phyloP scores from a whole-genome alignment of 139 green algal genomes.

The Coelastrella sp. region DNA sequence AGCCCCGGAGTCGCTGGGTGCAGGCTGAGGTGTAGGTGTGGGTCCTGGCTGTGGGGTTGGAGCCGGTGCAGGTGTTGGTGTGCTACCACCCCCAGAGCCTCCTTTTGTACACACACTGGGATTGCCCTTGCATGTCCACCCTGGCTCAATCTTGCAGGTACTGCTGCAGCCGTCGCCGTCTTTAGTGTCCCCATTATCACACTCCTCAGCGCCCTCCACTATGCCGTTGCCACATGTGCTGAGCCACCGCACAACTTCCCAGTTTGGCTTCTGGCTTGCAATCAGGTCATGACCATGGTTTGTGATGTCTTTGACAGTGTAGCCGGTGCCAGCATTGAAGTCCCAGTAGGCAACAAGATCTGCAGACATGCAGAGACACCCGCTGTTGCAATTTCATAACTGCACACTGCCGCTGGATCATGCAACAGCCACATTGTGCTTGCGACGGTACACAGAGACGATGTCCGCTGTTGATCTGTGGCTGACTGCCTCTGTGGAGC shows the following conservation, averaged over 20 bases:
- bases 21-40: background rate
- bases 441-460: no score
- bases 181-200: slow-evolving; percentile 80
- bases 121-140: slow-evolving; percentile 61
- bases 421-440: no score
- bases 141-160: slow-evolving; percentile 73
- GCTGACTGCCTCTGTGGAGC: no score
- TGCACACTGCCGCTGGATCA: no score
- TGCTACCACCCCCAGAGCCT: slow-evolving; percentile 6
- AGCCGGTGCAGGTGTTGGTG: background rate
- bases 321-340: slow-evolving; percentile 87
- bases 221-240: slow-evolving; percentile 85
- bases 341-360: slow-evolving; percentile 89
- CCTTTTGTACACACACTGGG: slow-evolving; percentile 55
- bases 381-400: no score
- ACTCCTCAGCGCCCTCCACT: slow-evolving; percentile 88
- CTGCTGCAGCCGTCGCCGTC: slow-evolving; percentile 83
- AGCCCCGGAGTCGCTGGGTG: background rate
- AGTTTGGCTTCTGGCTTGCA: slow-evolving; percentile 69
- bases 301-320: slow-evolving; percentile 76
- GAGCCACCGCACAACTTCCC: slow-evolving; percentile 85
- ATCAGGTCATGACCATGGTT: slow-evolving; percentile 81
- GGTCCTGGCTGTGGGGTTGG: slow-evolving; percentile 16
- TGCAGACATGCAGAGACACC: background rate
- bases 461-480: no score